Conservation (phyloP, 805 yeast genomes). For the Diddensiella caesifluorescens region DNA sequence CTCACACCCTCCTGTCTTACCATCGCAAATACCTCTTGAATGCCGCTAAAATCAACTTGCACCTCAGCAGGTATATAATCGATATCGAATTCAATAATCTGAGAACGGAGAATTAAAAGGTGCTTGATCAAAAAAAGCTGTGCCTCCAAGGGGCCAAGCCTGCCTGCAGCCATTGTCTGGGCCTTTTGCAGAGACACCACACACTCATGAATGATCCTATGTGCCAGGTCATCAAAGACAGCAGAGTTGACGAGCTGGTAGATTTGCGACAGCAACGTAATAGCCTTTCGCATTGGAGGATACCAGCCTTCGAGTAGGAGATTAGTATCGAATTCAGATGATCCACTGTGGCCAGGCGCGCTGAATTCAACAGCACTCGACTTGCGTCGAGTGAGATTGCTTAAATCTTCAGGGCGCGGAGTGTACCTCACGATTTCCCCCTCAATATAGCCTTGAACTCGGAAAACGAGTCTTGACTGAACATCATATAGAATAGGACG, state of each 20-base stretch:
- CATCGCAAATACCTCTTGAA: conserved; percentile 46
- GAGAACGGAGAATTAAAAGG: conserved; percentile 62
- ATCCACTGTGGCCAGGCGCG: conserved; percentile 1
- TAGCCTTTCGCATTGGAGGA: conserved; percentile 65
- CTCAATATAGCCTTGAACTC: conserved; percentile 70
- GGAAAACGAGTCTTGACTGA: conserved; percentile 74
- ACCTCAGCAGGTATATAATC: conserved; percentile 64
- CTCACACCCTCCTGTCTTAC: conserved; percentile 29
- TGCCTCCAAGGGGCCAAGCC: conserved; percentile 52
- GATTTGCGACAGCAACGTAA: conserved; percentile 66
- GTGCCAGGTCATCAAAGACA: conserved; percentile 86
- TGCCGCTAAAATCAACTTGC: conserved; percentile 75
- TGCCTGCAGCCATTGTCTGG: conserved; percentile 39
- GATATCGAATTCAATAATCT: conserved; percentile 71
- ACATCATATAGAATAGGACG: conserved; percentile 69
- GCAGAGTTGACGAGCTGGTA: conserved; percentile 69
- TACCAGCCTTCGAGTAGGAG: conserved; percentile 42
- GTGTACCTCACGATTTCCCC: conserved; percentile 59
- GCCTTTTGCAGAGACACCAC: conserved; percentile 56
- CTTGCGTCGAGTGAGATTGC: conserved; percentile 40
- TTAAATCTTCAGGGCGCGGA: conserved; percentile 64
- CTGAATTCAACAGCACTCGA: conserved; percentile 11
- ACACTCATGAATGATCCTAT: conserved; percentile 75
- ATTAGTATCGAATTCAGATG: conserved; percentile 16
- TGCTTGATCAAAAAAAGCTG: conserved; percentile 67